Percentiles rank a stretch among this genome's conserved stretches.
Conservation (phyloP, 352 stramenopile genomes). For the Albugo candida region DNA sequence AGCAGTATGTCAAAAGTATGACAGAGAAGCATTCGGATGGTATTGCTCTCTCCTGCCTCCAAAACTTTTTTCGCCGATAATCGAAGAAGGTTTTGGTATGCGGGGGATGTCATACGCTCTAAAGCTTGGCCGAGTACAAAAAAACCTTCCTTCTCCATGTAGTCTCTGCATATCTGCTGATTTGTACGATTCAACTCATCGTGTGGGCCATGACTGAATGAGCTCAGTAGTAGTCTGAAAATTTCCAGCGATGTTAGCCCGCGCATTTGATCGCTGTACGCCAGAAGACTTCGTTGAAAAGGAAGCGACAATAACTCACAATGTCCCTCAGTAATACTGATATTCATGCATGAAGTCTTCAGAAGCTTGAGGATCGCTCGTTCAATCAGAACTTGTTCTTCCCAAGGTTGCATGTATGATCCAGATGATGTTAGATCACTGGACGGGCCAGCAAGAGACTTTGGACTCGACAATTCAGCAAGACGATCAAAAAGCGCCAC, state of each 20-base stretch:
- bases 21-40: constrained; percentile 41
- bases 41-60: constrained; percentile 14
- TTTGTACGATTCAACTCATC: constrained; percentile 30
- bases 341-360: constrained; percentile 22
- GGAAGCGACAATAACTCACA: constrained; percentile 43
- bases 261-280: constrained; percentile 55
- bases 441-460: constrained; percentile 22
- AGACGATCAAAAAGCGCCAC: constrained; percentile 37
- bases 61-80: constrained; percentile 1
- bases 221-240: constrained; percentile 31
- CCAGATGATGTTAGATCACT: neutral
- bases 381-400: constrained; percentile 61
- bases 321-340: constrained; percentile 32
- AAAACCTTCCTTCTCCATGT: constrained; percentile 33
- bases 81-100: constrained; percentile 46
- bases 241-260: constrained; percentile 52
- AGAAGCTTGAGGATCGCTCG: constrained; percentile 47
- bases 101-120: constrained; percentile 43
- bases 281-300: constrained; percentile 38
- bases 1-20: constrained; percentile 45
- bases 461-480: constrained; percentile 23
- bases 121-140: constrained; percentile 29
- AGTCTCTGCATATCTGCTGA: constrained; percentile 24
- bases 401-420: constrained; percentile 27
- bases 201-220: neutral